Conservation (phyloP, 768 basidiomycete species). For the Infundibulicybe gibba region DNA sequence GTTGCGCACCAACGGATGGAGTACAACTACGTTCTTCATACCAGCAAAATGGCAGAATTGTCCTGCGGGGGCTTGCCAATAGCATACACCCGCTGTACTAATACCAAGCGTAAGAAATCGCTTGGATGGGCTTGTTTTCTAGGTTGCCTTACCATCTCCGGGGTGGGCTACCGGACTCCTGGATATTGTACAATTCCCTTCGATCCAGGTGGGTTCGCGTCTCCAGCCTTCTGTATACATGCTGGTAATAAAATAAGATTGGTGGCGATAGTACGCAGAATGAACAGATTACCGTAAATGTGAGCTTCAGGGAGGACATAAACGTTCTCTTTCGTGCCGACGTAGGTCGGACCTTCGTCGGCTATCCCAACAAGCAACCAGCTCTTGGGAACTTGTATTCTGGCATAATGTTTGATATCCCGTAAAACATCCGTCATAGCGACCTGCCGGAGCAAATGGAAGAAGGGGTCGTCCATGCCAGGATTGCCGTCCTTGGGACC, state of each 20-base stretch:
- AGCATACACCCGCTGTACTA: conserved; percentile 68
- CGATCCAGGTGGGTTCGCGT: conserved; percentile 49
- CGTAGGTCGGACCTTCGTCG: conserved; percentile 75
- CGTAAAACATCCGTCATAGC: conserved; percentile 64
- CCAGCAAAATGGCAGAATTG: conserved; percentile 54
- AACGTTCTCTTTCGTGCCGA: conserved; percentile 46
- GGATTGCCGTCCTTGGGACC: conserved; percentile 25
- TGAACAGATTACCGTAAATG: conserved; percentile 55
- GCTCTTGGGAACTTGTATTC: conserved; percentile 67
- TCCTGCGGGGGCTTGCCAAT: conserved; percentile 66
- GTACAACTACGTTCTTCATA: conserved; percentile 69
- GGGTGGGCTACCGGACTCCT: conserved; percentile 75
- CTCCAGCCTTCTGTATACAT: conserved; percentile 52
- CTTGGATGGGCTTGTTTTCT: neutral
- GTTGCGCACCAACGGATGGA: conserved; percentile 52
- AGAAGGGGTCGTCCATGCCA: conserved; percentile 52
- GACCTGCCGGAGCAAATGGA: conserved; percentile 53
- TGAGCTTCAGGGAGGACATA: conserved; percentile 50
- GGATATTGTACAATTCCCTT: conserved; percentile 61
- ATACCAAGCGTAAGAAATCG: conserved; percentile 1
- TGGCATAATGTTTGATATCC: conserved; percentile 71
- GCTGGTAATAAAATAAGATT: conserved; percentile 29
- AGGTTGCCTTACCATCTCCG: conserved; percentile 54
- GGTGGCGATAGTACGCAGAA: neutral
- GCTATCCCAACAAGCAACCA: conserved; percentile 77